Evolutionary conservation across 805 yeast species (phyloP).

Genomic region (Maudiozyma serrabonitensis): DNA sequence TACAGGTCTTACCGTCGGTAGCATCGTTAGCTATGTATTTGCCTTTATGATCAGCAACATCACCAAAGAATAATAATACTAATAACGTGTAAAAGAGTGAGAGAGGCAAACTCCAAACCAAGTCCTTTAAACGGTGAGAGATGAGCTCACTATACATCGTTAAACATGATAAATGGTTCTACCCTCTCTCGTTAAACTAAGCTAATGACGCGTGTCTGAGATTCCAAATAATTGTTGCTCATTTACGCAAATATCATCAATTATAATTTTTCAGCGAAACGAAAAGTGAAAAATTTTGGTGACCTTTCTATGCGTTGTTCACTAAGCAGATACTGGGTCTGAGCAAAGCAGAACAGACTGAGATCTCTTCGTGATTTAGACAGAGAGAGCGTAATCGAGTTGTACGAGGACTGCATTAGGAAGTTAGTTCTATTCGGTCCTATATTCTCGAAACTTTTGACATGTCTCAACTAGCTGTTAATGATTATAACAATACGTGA

Average conservation of each 20-base stretch:
- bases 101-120: no score
- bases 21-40: constrained; percentile 61
- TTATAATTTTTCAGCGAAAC: background rate
- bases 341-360: background rate
- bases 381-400: background rate
- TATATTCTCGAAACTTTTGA: no score
- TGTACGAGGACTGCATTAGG: no score
- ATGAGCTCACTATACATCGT: no score
- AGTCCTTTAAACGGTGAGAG: no score
- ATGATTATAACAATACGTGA: no score
- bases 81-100: no score
- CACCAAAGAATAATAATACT: background rate
- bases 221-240: background rate
- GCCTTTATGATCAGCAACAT: constrained; percentile 28
- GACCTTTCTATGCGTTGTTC: background rate
- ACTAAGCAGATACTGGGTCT: no score
- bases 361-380: background rate
- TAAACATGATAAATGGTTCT: no score
- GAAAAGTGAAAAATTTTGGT: background rate
- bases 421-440: no score
- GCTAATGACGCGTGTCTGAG: background rate
- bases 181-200: no score
- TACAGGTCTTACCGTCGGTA: constrained; percentile 70
- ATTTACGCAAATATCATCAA: background rate
- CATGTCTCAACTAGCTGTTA: no score